A percentile compares a stretch with the other conserved stretches of the same genome.
These are phyloP conservation scores for Orbilia javanica DNA, from an alignment of 2,329 filamentous ascomycete genomes.

Conservation along the genomic window DNA sequence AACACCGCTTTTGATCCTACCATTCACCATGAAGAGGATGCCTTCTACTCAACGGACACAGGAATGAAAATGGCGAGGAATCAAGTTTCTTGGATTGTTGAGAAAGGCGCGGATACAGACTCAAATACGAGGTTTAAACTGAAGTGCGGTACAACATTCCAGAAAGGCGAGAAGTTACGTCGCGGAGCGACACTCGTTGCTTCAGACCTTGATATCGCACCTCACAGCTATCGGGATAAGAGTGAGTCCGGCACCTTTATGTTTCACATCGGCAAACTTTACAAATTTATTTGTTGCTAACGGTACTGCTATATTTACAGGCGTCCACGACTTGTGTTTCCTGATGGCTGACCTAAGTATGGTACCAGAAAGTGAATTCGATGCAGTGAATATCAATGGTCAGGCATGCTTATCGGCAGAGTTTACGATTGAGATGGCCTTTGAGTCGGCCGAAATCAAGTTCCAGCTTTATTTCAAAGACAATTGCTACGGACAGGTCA, in stretches of 20 bases:
- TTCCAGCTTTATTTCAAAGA: slow-evolving; percentile 58
- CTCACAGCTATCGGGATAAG: slow-evolving; percentile 51
- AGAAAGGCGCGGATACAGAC: slow-evolving; percentile 54
- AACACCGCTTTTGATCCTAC: slow-evolving; percentile 54
- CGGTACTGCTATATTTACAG: slow-evolving; percentile 5
- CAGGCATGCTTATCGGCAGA: slow-evolving; percentile 49
- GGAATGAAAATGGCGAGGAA: slow-evolving; percentile 58
- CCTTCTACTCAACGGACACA: slow-evolving; percentile 54
- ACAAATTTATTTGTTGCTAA: not conserved
- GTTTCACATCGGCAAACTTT: not conserved
- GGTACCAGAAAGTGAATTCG: slow-evolving; percentile 48
- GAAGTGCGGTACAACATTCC: slow-evolving; percentile 56
- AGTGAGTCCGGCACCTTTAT: slow-evolving; percentile 34
- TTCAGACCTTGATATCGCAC: slow-evolving; percentile 48
- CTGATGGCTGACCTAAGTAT: slow-evolving; percentile 55
- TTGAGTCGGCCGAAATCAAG: slow-evolving; percentile 56
- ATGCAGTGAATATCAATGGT: slow-evolving; percentile 47
- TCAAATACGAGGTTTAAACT: slow-evolving; percentile 52
- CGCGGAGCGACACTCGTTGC: slow-evolving; percentile 54
- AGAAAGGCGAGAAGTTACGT: slow-evolving; percentile 56
- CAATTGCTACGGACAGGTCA: slow-evolving; percentile 56
- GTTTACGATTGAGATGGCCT: slow-evolving; percentile 55
- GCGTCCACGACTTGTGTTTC: slow-evolving; percentile 55
- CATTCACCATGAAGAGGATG: slow-evolving; percentile 56
- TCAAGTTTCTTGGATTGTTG: slow-evolving; percentile 57